Percentiles rank a stretch among this genome's conserved stretches.
Conservation (phyloP, 1,284 basidiomycete species). For the Cutaneotrichosporon sp. region DNA sequence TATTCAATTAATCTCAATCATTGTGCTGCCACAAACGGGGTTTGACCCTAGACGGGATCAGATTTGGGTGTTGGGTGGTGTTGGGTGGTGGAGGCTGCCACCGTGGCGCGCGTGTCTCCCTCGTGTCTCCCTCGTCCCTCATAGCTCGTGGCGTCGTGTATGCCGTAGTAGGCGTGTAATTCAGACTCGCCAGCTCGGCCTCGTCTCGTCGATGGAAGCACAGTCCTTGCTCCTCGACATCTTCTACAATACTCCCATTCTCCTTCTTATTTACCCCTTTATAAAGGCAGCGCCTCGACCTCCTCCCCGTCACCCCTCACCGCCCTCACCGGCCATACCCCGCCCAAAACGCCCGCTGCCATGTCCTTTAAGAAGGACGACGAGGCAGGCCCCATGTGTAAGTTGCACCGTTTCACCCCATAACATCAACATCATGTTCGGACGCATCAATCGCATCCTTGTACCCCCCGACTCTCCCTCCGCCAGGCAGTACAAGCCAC, state of each 20-base stretch:
- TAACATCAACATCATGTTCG: background rate
- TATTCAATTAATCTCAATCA: too few relatives aligned
- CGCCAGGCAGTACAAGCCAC: background rate
- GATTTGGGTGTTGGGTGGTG: background rate
- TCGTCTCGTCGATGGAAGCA: background rate
- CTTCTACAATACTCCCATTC: background rate
- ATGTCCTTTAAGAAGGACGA: conserved; percentile 85
- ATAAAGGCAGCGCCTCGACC: background rate
- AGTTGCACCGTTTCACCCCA: background rate
- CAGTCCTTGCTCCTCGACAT: background rate
- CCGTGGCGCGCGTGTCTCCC: conserved; percentile 1
- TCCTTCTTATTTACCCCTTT: background rate
- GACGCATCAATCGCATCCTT: background rate
- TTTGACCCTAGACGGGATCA: conserved; percentile 3
- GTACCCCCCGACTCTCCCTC: background rate
- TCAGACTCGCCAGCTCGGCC: background rate
- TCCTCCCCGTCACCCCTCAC: background rate
- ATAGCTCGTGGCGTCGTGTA: too few relatives aligned
- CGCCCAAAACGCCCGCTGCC: conserved; percentile 8
- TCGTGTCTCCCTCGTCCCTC: background rate
- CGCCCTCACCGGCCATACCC: too few relatives aligned
- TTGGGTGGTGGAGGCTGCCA: background rate
- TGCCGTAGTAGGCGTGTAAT: too few relatives aligned
- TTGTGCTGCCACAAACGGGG: conserved; percentile 5
- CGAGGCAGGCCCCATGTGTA: conserved; percentile 61